A percentile compares a stretch with the other conserved stretches of the same genome.
Evolutionary conservation across 2,329 filamentous ascomycete species (phyloP).

Genomic region (Ophiostoma sp.): DNA sequence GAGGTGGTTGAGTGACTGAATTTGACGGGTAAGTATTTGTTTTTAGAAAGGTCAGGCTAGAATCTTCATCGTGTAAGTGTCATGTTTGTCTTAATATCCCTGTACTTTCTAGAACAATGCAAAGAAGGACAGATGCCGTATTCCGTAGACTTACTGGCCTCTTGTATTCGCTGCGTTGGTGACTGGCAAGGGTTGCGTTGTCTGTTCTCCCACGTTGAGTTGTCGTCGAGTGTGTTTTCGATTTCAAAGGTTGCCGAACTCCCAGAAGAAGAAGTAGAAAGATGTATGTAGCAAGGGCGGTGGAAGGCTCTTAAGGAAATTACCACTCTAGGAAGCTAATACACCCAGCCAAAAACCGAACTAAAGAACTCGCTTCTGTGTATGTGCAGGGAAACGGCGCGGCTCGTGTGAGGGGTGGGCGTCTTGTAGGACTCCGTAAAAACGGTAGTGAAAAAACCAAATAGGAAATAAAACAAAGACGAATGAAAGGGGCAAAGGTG

Average conservation of each 20-base stretch:
- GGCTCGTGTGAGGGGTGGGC: conserved; percentile 7
- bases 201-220: neutral
- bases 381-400: conserved; percentile 5
- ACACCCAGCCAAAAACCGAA: neutral
- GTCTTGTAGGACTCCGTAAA: conserved; percentile 8
- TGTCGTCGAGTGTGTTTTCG: neutral
- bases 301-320: conserved; percentile 10
- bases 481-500: neutral
- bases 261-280: neutral
- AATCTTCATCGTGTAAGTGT: neutral
- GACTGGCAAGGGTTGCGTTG: neutral
- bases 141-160: neutral
- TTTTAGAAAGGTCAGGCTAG: neutral
- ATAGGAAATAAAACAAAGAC: neutral
- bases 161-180: neutral
- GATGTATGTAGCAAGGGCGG: conserved; percentile 2
- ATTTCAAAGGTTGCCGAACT: neutral
- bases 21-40: neutral
- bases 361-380: conserved; percentile 3
- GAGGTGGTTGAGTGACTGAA: neutral
- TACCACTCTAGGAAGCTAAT: conserved; percentile 16
- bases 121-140: neutral
- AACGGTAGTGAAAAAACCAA: conserved; percentile 3
- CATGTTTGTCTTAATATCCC: neutral
- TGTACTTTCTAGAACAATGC: too few relatives aligned